Conservation (phyloP, 2,329 filamentous ascomycete genomes). For the Fusarium sp. region DNA sequence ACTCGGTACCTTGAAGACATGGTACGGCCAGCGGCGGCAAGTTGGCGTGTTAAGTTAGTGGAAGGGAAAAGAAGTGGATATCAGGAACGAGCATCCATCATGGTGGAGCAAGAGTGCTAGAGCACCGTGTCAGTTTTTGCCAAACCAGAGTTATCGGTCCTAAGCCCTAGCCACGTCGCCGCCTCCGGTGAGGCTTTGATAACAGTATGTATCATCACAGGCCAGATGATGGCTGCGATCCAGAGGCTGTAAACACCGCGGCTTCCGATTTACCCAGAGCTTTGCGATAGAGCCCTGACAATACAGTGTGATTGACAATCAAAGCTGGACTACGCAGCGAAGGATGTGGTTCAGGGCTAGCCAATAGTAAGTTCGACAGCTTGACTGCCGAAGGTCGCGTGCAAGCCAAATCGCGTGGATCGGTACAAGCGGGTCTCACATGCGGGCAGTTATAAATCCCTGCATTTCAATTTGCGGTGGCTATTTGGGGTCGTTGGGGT, state of each 20-base stretch:
- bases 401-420: slow-evolving; percentile 43
- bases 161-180: slow-evolving; percentile 32
- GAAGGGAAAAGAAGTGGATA: slow-evolving; percentile 35
- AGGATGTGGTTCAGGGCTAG: slow-evolving; percentile 1
- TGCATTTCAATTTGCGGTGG: slow-evolving; percentile 39
- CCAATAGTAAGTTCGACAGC: slow-evolving; percentile 11
- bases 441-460: slow-evolving; percentile 38
- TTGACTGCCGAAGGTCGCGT: slow-evolving; percentile 44
- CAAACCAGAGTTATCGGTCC: slow-evolving; percentile 34
- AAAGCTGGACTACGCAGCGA: neutral
- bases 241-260: neutral
- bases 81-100: slow-evolving; percentile 27
- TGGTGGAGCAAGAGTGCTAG: slow-evolving; percentile 24
- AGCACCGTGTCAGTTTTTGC: slow-evolving; percentile 22
- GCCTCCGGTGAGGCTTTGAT: slow-evolving; percentile 29
- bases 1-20: slow-evolving; percentile 19
- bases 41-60: slow-evolving; percentile 34
- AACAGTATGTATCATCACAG: slow-evolving; percentile 10
- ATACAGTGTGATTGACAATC: neutral
- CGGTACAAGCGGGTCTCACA: slow-evolving; percentile 37
- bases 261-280: neutral
- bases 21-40: slow-evolving; percentile 43
- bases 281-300: neutral
- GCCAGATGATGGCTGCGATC: neutral
- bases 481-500: slow-evolving; percentile 31